Evolutionary conservation across 1,139 yeast species (phyloP), one percentile per base, ranked within the genome.

Genomic region (Candida tropicalis): DNA sequence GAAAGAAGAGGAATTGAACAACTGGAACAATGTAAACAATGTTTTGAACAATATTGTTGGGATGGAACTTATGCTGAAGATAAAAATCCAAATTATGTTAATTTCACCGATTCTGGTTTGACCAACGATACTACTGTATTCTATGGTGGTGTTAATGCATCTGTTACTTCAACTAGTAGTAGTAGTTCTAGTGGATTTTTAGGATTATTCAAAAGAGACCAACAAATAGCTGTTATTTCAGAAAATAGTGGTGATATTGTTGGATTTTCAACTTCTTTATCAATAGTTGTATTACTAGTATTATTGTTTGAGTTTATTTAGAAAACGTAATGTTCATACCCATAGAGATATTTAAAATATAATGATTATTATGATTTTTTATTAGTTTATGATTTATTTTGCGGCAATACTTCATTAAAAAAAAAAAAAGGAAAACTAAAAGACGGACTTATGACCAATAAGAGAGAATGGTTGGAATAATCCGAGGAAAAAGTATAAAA

Each of bases 1-100:
- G 95, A 89, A 67, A 77, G 95, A 56, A 66, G 75, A 39, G 84
- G 84, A 24, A 63, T 74, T 25, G 70, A 75, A 15, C 83, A 82
- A 49, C 77, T 90, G 10, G 82, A 76, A 1, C 90, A 85, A 60
- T 91, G 97, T 72, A 65, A 77, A 49, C 49, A 68, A 41, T 90
- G 98, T 65, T 86, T 89, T 62, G 60, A 69, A 26, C 70, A 72
- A 26, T 89, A 89, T 66, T 90, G 97, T 64, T 90, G 96, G 96
- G 80, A 85, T 56, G 95, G 93, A 33, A 55, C 42, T 15, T 16
- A 35, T 45, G 24, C 49, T 51, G 9, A 59, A 56, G 12, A 23
- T n/a, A 16, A 5, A 1, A 16, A 34, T n/a, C 16, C 22, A 13
- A 23, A 36, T 28, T 36, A 40, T 20, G 60, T 62, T 5, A 65